Conservation (phyloP, 441 rosid species). For the Monsonia emarginata region DNA sequence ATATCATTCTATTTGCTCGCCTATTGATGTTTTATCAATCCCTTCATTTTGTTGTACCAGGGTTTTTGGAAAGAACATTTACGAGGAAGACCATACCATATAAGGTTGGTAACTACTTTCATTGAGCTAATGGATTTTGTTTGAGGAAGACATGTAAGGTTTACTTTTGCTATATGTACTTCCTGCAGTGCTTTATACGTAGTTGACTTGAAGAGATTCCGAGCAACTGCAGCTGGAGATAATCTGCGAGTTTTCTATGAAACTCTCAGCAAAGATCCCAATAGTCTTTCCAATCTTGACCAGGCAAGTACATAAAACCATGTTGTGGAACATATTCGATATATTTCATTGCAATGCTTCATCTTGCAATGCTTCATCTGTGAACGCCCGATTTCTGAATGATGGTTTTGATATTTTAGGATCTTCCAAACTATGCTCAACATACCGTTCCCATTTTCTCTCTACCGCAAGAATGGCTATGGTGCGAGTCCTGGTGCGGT, state of each 20-base stretch:
- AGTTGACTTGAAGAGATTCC: conserved; percentile 84
- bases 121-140: not conserved
- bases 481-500: conserved; percentile 99
- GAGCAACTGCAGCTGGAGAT: conserved; percentile 96
- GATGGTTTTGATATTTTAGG: no score
- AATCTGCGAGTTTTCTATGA: conserved; percentile 89
- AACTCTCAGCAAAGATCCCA: conserved; percentile 98
- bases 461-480: conserved; percentile 92
- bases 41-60: conserved; percentile 29
- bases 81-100: conserved; percentile 82
- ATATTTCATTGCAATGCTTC: no score
- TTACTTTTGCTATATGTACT: conserved; percentile 21
- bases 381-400: no score
- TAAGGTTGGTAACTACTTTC: conserved; percentile 48
- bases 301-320: conserved; percentile 39
- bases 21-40: not conserved
- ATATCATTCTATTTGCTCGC: no score
- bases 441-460: conserved; percentile 87
- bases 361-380: no score
- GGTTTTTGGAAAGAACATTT: conserved; percentile 99
- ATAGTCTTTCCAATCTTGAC: conserved; percentile 89
- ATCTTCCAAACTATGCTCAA: conserved; percentile 98
- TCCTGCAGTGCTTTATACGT: conserved; percentile 80
- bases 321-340: not conserved
- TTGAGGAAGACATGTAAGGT: conserved; percentile 9